Percentiles rank a stretch among this genome's conserved stretches.
phyloP scores from a whole-genome alignment of 192 early-diverging fungal genomes.

The Funneliformis geosporum region DNA sequence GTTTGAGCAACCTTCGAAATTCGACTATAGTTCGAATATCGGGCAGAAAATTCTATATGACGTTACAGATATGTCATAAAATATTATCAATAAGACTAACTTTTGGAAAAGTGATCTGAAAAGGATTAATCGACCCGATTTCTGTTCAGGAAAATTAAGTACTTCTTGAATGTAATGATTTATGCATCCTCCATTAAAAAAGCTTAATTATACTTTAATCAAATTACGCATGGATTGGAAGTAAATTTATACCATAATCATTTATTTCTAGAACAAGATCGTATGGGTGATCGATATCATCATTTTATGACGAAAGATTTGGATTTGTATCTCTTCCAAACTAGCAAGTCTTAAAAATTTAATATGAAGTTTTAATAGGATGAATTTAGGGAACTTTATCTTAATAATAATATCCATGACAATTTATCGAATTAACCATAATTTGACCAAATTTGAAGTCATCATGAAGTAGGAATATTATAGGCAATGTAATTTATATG shows the following conservation, averaged over 20 bases:
- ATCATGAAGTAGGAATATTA: too few species aligned
- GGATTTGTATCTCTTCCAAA: too few species aligned
- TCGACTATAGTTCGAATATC: neutral
- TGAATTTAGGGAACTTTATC: neutral
- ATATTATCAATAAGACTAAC: neutral
- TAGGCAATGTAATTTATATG: too few species aligned
- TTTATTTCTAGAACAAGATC: too few species aligned
- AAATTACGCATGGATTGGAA: neutral
- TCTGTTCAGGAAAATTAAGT: neutral
- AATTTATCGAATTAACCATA: neutral
- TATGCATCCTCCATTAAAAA: neutral
- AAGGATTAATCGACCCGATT: neutral
- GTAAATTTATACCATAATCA: neutral
- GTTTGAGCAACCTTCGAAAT: neutral
- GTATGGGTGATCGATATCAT: too few species aligned
- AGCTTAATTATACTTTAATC: neutral
- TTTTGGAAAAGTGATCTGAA: neutral
- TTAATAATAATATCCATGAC: neutral
- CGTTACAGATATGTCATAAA: neutral
- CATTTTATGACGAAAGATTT: too few species aligned
- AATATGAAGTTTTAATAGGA: neutral
- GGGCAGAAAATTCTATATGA: neutral
- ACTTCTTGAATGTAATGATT: neutral
- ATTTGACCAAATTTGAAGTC: neutral
- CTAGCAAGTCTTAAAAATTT: neutral